These are phyloP conservation scores for Pseudogymnoascus sp. DNA, from an alignment of 2,329 filamentous ascomycete species.

Conservation along the genomic window DNA sequence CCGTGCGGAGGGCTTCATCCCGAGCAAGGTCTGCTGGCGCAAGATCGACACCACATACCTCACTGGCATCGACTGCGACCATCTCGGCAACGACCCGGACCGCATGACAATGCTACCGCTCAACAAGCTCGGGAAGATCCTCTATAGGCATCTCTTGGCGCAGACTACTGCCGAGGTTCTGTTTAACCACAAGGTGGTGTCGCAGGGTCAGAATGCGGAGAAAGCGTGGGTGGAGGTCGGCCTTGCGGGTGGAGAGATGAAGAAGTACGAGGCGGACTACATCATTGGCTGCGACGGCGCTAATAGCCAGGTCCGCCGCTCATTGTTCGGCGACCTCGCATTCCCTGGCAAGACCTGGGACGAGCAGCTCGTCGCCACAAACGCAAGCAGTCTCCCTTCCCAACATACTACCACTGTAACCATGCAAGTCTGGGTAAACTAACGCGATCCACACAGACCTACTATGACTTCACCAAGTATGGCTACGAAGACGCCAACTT, in stretches of 20 bases:
- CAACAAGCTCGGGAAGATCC: conserved; percentile 33
- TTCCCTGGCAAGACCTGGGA: conserved; percentile 54
- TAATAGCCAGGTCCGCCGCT: conserved; percentile 38
- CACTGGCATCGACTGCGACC: conserved; percentile 23
- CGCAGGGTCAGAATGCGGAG: conserved; percentile 39
- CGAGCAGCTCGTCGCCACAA: conserved; percentile 52
- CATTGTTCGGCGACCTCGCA: conserved; percentile 41
- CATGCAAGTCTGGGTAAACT: too few species aligned
- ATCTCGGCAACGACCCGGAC: conserved; percentile 25
- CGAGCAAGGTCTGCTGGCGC: conserved; percentile 36
- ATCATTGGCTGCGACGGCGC: conserved; percentile 49
- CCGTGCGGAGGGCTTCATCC: conserved; percentile 33
- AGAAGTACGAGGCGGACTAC: conserved; percentile 40
- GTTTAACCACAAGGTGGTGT: conserved; percentile 40
- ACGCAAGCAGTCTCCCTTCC: conserved; percentile 30
- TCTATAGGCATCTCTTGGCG: conserved; percentile 31
- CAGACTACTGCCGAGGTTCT: conserved; percentile 29
- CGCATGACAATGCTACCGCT: conserved; percentile 37
- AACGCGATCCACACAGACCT: too few species aligned
- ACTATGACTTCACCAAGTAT: too few species aligned
- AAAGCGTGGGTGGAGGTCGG: conserved; percentile 35
- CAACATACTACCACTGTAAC: too few species aligned
- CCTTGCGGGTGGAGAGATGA: conserved; percentile 28
- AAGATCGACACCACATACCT: conserved; percentile 30
- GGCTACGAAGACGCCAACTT: too few species aligned